Evolutionary conservation across 1,284 basidiomycete species (phyloP).

Genomic region (Xanthoconium separans): DNA sequence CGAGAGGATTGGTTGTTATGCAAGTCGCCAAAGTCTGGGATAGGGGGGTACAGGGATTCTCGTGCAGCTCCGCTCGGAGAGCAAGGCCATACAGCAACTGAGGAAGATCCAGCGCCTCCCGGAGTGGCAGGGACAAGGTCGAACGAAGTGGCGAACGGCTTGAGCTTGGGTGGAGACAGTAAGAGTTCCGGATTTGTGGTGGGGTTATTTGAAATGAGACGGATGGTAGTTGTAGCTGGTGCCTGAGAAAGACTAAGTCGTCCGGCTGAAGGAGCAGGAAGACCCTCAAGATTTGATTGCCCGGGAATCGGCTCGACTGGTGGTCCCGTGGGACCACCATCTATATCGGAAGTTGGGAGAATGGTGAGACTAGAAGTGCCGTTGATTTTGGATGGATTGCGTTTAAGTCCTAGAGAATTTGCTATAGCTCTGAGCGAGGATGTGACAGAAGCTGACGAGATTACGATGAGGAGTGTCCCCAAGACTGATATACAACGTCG

Average conservation of each 20-base stretch:
- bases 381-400: slow-evolving; percentile 38
- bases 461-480: slow-evolving; percentile 11
- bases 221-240: slow-evolving; percentile 58
- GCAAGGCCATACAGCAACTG: slow-evolving; percentile 43
- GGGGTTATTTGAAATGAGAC: slow-evolving; percentile 49
- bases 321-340: slow-evolving; percentile 11
- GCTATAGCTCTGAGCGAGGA: slow-evolving; percentile 72
- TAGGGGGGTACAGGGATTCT: slow-evolving; percentile 48
- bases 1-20: slow-evolving; percentile 15
- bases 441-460: slow-evolving; percentile 44
- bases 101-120: slow-evolving; percentile 27
- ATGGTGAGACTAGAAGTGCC: slow-evolving; percentile 22
- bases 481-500: background rate
- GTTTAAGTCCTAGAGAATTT: slow-evolving; percentile 66
- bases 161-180: slow-evolving; percentile 57
- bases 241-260: slow-evolving; percentile 44
- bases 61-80: slow-evolving; percentile 34
- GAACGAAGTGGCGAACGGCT: slow-evolving; percentile 62
- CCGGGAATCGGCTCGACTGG: slow-evolving; percentile 52
- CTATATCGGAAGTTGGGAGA: slow-evolving; percentile 41
- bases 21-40: slow-evolving; percentile 38
- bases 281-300: slow-evolving; percentile 51
- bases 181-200: slow-evolving; percentile 20
- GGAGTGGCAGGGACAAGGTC: slow-evolving; percentile 64
- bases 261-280: slow-evolving; percentile 55